Conservation (phyloP, 805 yeast genomes). For the Brettanomyces naardenensis region DNA sequence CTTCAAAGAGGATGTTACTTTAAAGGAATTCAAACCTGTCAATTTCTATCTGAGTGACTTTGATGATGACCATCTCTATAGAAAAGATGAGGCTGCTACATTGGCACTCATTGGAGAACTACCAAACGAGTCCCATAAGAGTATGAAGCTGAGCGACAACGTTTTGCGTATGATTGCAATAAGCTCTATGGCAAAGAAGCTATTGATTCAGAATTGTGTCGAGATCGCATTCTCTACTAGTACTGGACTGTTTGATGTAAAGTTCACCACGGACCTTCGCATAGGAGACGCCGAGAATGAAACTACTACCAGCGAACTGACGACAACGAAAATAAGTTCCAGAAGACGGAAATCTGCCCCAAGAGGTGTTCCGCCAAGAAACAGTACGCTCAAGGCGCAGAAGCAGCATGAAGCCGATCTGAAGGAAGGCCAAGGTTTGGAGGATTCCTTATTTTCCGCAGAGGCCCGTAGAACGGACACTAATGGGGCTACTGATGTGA, state of each 20-base stretch:
- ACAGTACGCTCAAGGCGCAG: neutral
- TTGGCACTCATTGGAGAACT: constrained; percentile 28
- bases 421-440: constrained; percentile 6
- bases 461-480: constrained; percentile 3
- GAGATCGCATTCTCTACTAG: constrained; percentile 22
- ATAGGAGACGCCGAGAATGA: neutral
- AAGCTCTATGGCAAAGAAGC: constrained; percentile 24
- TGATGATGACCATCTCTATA: constrained; percentile 43
- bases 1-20: constrained; percentile 56
- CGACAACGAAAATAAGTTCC: neutral
- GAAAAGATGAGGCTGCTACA: constrained; percentile 20
- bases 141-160: constrained; percentile 26
- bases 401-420: neutral
- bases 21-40: constrained; percentile 53
- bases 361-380: constrained; percentile 1
- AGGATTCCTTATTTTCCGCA: constrained; percentile 2
- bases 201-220: constrained; percentile 20
- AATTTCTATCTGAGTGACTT: constrained; percentile 52
- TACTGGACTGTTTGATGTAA: constrained; percentile 6
- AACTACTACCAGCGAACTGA: neutral
- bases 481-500: neutral
- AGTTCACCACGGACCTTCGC: neutral
- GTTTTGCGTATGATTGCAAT: constrained; percentile 27
- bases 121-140: constrained; percentile 14
- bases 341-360: constrained; percentile 3